Base-by-base conservation (phyloP, 768 basidiomycete species). In the Rhodotorula paludigena region DNA sequence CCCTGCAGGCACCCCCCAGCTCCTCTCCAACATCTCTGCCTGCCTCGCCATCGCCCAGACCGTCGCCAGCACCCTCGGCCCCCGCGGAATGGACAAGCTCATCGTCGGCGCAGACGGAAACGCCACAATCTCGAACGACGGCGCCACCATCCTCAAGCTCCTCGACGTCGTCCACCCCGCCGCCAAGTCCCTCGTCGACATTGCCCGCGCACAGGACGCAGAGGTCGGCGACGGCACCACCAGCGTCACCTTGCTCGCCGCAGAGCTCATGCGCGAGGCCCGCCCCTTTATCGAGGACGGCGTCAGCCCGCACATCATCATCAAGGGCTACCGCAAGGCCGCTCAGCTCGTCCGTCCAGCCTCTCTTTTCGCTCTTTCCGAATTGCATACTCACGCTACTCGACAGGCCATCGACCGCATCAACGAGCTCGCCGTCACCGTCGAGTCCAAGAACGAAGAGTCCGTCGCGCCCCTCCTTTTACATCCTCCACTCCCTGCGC, bases 171-270 rank as follows among this genome's bases (percentile, higher is more conserved):
- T 99, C 3, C 96, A 99, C 79, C 96, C 96, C 54, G 94, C 96
- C 63, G 96, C 96, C 30, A 85, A 90, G 76, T 94, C 92, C n/a
- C 82, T 99, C 64, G 96, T 98, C 54, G 96, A 99, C 76, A 97
- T 98, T 77, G 96, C 92, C 49, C 86, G 96, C 39, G 93, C 96
- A 21, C 94, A 98, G 80, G 96, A 98, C 78, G 93, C 93, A 28
- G 93, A 98, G 78, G 91, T 97, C 53, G 96, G 96, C 60, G 96
- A 99, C 80, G 96, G 96, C 44, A 98, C 96, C 2, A 99, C 96
- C 5, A 92, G 87, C 73, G 94, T 98, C 7, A 92, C 97, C 4
- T 83, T 99, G 16, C 82, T 99, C 32, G 94, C 96, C 9, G 90
- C 92, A 0, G 94, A 98, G 77, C 81, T 99, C 38, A 80, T 99